phyloP scores from a whole-genome alignment of 2,329 filamentous ascomycete species.

The Metarhizium guizhouense region DNA sequence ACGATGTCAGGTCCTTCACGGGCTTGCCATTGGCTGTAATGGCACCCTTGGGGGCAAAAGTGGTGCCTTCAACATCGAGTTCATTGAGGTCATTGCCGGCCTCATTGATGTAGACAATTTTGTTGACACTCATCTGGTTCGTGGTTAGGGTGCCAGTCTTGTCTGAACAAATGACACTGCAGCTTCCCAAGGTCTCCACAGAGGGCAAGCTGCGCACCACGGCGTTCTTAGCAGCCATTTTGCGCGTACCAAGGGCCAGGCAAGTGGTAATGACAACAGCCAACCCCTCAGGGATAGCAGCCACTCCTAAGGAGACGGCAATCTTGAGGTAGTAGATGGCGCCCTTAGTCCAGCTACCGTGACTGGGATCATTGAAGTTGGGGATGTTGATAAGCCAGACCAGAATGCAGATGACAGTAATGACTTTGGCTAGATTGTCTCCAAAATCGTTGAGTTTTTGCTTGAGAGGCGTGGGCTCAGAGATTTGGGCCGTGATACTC shows the following conservation, averaged over 20 bases:
- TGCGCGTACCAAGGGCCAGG: constrained; percentile 87
- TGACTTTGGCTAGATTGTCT: constrained; percentile 92
- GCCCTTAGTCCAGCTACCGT: constrained; percentile 90
- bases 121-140: constrained; percentile 98
- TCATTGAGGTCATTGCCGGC: constrained; percentile 69
- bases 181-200: constrained; percentile 95
- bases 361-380: constrained; percentile 90
- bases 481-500: constrained; percentile 96
- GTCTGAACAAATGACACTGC: constrained; percentile 98
- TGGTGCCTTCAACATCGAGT: constrained; percentile 84
- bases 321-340: constrained; percentile 99
- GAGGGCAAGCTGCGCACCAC: constrained; percentile 94
- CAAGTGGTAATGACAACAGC: constrained; percentile 99
- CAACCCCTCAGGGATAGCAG: constrained; percentile 93
- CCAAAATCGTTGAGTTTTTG: constrained; percentile 99
- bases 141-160: constrained; percentile 98
- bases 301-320: constrained; percentile 93
- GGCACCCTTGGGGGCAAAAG: constrained; percentile 74
- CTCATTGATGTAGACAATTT: constrained; percentile 74
- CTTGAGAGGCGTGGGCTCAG: constrained; percentile 92
- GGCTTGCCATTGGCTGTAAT: constrained; percentile 61
- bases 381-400: constrained; percentile 99
- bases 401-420: constrained; percentile 89
- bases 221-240: constrained; percentile 98
- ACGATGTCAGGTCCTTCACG: constrained; percentile 58